Evolutionary conservation across 495 filamentous ascomycete genomes (phyloP).

Genomic region (Penicillium malachiteum): DNA sequence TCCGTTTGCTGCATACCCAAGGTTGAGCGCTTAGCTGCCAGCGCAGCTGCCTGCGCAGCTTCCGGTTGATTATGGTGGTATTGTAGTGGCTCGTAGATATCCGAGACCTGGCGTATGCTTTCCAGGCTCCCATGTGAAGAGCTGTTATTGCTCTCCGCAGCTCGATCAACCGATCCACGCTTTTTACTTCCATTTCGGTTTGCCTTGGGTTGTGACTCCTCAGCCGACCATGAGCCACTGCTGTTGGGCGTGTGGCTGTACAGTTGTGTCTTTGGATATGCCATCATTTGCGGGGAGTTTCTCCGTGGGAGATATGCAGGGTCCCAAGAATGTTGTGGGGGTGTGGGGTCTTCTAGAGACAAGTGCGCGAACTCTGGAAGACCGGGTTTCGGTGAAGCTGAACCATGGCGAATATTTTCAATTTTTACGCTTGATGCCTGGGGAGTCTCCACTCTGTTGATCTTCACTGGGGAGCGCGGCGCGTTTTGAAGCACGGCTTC

Average conservation of each 20-base stretch:
- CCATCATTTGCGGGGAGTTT: constrained; percentile 29
- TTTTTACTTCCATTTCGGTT: constrained; percentile 21
- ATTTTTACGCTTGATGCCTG: constrained; percentile 33
- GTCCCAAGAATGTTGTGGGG: constrained; percentile 40
- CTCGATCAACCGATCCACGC: constrained; percentile 27
- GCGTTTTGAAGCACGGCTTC: constrained; percentile 31
- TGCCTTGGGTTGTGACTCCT: constrained; percentile 30
- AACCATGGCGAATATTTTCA: constrained; percentile 28
- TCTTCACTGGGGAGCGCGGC: constrained; percentile 42
- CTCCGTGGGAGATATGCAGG: constrained; percentile 44
- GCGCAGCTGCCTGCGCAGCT: constrained; percentile 10
- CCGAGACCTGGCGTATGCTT: constrained; percentile 32
- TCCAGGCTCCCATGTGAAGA: constrained; percentile 44
- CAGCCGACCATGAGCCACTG: constrained; percentile 43
- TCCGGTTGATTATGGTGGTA: constrained; percentile 50
- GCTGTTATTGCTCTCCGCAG: constrained; percentile 25
- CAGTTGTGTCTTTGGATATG: constrained; percentile 11
- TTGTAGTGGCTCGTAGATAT: constrained; percentile 46
- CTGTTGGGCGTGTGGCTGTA: constrained; percentile 38
- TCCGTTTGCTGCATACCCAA: constrained; percentile 21
- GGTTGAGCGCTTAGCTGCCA: constrained; percentile 12
- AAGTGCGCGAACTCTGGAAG: constrained; percentile 27
- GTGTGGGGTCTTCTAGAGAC: constrained; percentile 35
- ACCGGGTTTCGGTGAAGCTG: constrained; percentile 24
- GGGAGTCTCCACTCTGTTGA: constrained; percentile 34